Conservation (phyloP, 169 alveolate genomes). For the Eimeria acervulina region DNA sequence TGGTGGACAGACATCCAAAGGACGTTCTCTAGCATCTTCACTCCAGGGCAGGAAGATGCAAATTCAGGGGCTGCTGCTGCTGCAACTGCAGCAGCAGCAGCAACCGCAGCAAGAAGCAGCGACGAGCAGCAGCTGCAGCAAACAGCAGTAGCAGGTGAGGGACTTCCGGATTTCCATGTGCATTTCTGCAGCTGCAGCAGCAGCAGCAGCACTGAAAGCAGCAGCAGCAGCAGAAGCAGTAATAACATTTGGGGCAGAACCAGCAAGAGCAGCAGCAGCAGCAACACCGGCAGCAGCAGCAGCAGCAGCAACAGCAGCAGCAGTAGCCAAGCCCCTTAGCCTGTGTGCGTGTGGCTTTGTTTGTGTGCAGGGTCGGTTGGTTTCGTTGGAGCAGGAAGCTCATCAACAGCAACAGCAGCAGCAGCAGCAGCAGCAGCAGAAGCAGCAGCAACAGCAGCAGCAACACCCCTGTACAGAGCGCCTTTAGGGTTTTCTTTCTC, state of each 20-base stretch:
- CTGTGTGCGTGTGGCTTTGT: not conserved
- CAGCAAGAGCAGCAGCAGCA: not conserved
- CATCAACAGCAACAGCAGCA: not conserved
- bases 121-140: constrained; percentile 29
- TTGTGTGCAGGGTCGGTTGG: not conserved
- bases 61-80: not conserved
- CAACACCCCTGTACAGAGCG: not conserved
- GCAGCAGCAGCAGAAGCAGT: not conserved
- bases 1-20: constrained; percentile 38
- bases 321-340: not conserved
- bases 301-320: constrained; percentile 14
- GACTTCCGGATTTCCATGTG: not conserved
- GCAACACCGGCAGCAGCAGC: not conserved
- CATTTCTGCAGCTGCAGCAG: not conserved
- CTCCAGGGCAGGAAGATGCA: not conserved
- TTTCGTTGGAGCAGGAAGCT: constrained; percentile 7
- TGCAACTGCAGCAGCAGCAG: constrained; percentile 9
- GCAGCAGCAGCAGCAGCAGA: not conserved
- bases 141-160: not conserved
- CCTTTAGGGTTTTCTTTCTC: constrained; percentile 85
- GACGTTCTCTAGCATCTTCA: constrained; percentile 25
- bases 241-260: not conserved
- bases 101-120: constrained; percentile 35
- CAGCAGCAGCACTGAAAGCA: not conserved
- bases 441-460: constrained; percentile 57